These are phyloP conservation scores for Hygrophila difformis DNA, from an alignment of 257 asterid genomes.

Conservation along the genomic window DNA sequence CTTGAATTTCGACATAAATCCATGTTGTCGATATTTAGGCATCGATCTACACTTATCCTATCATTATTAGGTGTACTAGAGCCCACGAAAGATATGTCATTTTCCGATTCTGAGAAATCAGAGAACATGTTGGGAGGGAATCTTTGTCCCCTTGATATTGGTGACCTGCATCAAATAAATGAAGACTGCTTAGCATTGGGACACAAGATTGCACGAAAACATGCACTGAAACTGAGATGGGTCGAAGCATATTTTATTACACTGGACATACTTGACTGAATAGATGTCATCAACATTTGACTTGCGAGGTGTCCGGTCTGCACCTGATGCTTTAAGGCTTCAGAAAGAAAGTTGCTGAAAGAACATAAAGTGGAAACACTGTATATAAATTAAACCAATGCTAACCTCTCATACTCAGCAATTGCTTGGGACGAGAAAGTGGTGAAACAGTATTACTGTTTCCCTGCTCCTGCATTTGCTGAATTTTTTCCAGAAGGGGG, in stretches of 20 bases:
- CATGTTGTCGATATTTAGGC: constrained; percentile 10
- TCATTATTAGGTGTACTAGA: constrained; percentile 28
- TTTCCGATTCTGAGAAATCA: constrained; percentile 20
- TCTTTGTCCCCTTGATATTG: constrained; percentile 18
- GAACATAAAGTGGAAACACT: background rate
- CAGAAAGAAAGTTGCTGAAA: background rate
- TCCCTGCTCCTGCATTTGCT: constrained; percentile 24
- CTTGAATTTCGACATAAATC: constrained; percentile 23
- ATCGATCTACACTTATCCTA: constrained; percentile 17
- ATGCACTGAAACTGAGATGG: background rate
- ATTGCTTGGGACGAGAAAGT: constrained; percentile 9
- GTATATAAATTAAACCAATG: background rate
- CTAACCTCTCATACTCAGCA: constrained; percentile 17
- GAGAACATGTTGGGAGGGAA: constrained; percentile 5
- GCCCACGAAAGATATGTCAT: constrained; percentile 32
- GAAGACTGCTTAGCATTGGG: background rate
- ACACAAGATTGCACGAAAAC: background rate
- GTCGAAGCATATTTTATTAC: background rate
- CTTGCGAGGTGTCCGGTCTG: constrained; percentile 17
- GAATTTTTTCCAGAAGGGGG: constrained; percentile 34
- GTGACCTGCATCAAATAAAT: constrained; percentile 20
- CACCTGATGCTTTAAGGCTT: constrained; percentile 1
- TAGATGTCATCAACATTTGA: constrained; percentile 16
- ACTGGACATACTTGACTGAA: constrained; percentile 16
- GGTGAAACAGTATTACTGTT: constrained; percentile 1